Percentiles rank a stretch among this genome's conserved stretches.
Conservation (phyloP, 1,284 basidiomycete genomes). For the Trichosporon coremiiforme region DNA sequence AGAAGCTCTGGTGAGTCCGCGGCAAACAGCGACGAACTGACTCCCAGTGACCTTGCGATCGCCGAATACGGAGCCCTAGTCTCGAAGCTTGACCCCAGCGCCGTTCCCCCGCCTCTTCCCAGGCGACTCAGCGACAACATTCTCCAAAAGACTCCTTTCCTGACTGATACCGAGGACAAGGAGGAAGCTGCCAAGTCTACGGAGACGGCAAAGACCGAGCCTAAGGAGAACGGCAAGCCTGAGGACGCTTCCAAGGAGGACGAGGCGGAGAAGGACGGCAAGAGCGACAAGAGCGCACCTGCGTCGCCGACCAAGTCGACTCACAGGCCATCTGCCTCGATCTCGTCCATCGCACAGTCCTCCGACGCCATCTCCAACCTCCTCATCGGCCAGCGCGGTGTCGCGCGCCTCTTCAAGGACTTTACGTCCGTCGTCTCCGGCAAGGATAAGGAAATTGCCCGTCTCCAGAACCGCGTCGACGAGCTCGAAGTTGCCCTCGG, state of each 20-base stretch:
- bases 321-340: slow-evolving; percentile 19
- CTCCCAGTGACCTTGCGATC: slow-evolving; percentile 49
- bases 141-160: slow-evolving; percentile 33
- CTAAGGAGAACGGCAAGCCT: not conserved
- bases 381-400: slow-evolving; percentile 52
- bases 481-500: slow-evolving; percentile 69
- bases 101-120: slow-evolving; percentile 44
- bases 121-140: slow-evolving; percentile 30
- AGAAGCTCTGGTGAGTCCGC: slow-evolving; percentile 49
- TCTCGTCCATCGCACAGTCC: slow-evolving; percentile 22
- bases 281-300: not conserved
- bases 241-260: slow-evolving; percentile 9
- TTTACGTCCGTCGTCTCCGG: slow-evolving; percentile 44
- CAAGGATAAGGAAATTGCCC: slow-evolving; percentile 63
- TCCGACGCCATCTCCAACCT: slow-evolving; percentile 52
- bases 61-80: slow-evolving; percentile 50
- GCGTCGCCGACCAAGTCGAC: slow-evolving; percentile 21
- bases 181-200: not conserved
- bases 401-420: slow-evolving; percentile 52
- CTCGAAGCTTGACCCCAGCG: slow-evolving; percentile 44
- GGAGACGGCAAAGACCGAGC: not conserved
- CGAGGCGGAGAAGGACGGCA: not conserved
- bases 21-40: slow-evolving; percentile 19
- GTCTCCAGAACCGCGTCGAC: slow-evolving; percentile 74
- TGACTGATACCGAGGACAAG: not conserved